phyloP scores from a whole-genome alignment of 2,329 filamentous ascomycete species.

The Geoglossum cookeanum region DNA sequence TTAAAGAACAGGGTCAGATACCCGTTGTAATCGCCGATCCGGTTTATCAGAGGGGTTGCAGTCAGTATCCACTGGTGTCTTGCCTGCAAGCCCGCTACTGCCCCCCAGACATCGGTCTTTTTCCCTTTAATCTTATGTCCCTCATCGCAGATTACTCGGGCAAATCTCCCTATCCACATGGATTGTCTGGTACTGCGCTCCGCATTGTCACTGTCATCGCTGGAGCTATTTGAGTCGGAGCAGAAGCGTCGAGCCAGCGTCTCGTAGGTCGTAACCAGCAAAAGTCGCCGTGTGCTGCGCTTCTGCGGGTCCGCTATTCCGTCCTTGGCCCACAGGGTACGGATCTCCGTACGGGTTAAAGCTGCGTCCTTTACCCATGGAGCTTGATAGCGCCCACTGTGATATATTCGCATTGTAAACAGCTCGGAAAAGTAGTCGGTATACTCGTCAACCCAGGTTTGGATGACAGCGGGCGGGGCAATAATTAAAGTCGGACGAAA shows the following conservation, averaged over 20 bases:
- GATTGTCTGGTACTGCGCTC: background rate
- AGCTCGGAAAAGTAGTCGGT: background rate
- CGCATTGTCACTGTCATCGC: background rate
- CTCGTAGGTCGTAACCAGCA: background rate
- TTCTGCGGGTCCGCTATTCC: background rate
- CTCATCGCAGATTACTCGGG: background rate
- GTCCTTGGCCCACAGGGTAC: background rate
- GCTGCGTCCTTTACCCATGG: background rate
- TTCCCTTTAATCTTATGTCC: background rate
- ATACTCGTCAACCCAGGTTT: background rate
- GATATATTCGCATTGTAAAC: background rate
- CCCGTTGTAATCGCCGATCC: no score
- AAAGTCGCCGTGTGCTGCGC: background rate
- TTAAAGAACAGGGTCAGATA: no score
- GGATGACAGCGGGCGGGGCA: background rate
- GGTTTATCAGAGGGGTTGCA: no score
- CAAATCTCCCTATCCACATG: background rate
- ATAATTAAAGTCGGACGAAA: background rate
- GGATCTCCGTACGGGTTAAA: background rate
- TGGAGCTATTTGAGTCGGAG: background rate
- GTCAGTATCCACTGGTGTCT: background rate
- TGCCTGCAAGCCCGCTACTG: background rate
- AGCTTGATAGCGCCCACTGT: background rate
- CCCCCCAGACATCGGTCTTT: background rate
- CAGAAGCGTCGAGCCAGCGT: background rate